These are phyloP conservation scores for Tetraselmis striata DNA, from an alignment of 139 green algal species.

Conservation along the genomic window DNA sequence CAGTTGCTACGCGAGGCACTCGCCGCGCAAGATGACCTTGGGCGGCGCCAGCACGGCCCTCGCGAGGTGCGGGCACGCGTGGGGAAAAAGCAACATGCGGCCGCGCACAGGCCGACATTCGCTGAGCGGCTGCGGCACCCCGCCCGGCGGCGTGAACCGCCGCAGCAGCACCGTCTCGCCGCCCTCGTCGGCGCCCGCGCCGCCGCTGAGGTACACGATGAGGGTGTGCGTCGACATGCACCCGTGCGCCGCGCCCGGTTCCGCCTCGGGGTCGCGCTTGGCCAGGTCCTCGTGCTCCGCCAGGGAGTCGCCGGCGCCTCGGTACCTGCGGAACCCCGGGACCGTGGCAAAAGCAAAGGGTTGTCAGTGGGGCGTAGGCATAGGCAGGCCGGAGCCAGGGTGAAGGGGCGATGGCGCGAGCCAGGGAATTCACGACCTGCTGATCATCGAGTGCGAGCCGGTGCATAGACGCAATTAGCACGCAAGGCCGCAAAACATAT, in stretches of 20 bases:
- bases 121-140: neutral
- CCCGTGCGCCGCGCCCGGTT: neutral
- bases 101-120: neutral
- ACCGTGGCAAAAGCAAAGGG: too few relatives aligned
- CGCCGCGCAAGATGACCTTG: neutral
- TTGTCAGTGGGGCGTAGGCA: too few relatives aligned
- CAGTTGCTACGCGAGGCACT: neutral
- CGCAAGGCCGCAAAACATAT: too few relatives aligned
- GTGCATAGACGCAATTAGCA: too few relatives aligned
- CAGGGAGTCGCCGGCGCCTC: neutral
- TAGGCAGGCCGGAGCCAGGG: too few relatives aligned
- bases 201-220: neutral
- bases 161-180: neutral
- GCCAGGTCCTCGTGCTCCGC: neutral
- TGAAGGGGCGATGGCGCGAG: too few relatives aligned
- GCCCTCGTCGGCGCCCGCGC: neutral
- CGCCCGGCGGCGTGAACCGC: neutral
- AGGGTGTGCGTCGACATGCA: neutral
- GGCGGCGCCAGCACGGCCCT: neutral
- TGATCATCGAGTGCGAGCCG: too few relatives aligned
- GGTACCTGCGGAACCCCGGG: neutral
- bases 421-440: too few relatives aligned
- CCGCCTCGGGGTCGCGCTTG: neutral
- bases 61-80: neutral
- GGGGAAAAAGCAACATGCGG: neutral